phyloP scores from a whole-genome alignment of 768 basidiomycete genomes.

The Austroboletus eburneus region DNA sequence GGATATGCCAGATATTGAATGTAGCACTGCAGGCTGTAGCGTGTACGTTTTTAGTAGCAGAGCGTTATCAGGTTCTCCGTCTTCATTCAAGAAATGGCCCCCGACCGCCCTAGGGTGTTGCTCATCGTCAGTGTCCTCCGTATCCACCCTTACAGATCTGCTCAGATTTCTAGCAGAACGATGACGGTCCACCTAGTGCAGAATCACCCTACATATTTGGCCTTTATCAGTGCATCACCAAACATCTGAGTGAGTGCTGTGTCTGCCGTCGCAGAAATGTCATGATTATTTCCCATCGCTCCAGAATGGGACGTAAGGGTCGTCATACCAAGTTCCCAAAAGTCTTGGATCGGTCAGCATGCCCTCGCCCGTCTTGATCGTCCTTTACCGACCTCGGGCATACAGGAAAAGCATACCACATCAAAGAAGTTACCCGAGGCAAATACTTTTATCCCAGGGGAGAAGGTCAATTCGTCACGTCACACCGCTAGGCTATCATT shows the following conservation, averaged over 20 bases:
- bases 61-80: too few relatives aligned
- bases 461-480: conserved; percentile 35
- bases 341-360: conserved; percentile 78
- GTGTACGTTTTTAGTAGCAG: too few relatives aligned
- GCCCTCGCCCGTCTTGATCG: background rate
- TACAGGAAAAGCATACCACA: conserved; percentile 76
- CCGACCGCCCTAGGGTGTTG: conserved; percentile 30
- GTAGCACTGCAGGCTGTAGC: too few relatives aligned
- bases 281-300: too few relatives aligned
- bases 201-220: conserved; percentile 77
- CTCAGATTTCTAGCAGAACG: conserved; percentile 50
- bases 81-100: too few relatives aligned
- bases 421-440: conserved; percentile 67
- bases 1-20: too few relatives aligned
- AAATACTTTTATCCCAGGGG: conserved; percentile 72
- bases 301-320: too few relatives aligned
- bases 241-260: conserved; percentile 49
- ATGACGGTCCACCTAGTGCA: conserved; percentile 73
- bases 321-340: conserved; percentile 21
- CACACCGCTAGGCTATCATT: background rate
- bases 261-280: background rate
- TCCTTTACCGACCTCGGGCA: background rate
- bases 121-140: conserved; percentile 38
- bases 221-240: conserved; percentile 58
- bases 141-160: background rate